A percentile compares a stretch with the other conserved stretches of the same genome.
These are phyloP conservation scores for Aspergillus affinis DNA, from an alignment of 495 filamentous ascomycete genomes.

Conservation along the genomic window DNA sequence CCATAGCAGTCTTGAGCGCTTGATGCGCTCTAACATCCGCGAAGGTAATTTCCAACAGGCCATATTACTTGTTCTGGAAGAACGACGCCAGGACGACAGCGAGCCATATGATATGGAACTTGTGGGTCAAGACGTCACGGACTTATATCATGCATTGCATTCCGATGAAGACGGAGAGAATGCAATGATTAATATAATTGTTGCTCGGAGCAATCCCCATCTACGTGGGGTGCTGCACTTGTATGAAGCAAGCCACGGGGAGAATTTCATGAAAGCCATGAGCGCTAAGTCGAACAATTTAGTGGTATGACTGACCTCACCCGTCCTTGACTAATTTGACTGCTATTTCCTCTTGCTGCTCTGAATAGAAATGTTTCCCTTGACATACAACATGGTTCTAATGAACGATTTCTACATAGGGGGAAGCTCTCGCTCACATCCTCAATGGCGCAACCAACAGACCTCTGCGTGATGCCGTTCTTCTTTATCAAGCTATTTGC, in stretches of 20 bases:
- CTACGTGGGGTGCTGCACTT: constrained; percentile 71
- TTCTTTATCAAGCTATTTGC: constrained; percentile 85
- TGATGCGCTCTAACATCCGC: constrained; percentile 87
- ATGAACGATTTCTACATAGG: constrained; percentile 48
- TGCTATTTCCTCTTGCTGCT: constrained; percentile 1
- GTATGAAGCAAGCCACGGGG: constrained; percentile 69
- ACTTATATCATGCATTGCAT: constrained; percentile 66
- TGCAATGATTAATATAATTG: constrained; percentile 83
- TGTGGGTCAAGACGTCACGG: constrained; percentile 68
- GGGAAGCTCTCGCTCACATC: constrained; percentile 91
- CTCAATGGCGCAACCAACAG: constrained; percentile 96
- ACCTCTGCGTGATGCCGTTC: constrained; percentile 87
- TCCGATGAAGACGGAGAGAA: constrained; percentile 81
- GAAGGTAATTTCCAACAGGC: constrained; percentile 93
- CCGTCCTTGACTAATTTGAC: constrained; percentile 5
- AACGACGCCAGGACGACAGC: constrained; percentile 75
- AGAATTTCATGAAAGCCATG: constrained; percentile 84
- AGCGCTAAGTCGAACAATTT: constrained; percentile 85
- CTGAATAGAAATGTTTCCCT: too few species aligned
- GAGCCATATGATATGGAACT: constrained; percentile 55
- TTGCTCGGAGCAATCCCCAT: constrained; percentile 75
- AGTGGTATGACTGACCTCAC: constrained; percentile 62
- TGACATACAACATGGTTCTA: too few species aligned
- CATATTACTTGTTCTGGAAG: constrained; percentile 80
- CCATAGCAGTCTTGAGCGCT: constrained; percentile 70